Evolutionary conservation across 371 early-diverging fungal species (phyloP).

Genomic region (Circinella minor): DNA sequence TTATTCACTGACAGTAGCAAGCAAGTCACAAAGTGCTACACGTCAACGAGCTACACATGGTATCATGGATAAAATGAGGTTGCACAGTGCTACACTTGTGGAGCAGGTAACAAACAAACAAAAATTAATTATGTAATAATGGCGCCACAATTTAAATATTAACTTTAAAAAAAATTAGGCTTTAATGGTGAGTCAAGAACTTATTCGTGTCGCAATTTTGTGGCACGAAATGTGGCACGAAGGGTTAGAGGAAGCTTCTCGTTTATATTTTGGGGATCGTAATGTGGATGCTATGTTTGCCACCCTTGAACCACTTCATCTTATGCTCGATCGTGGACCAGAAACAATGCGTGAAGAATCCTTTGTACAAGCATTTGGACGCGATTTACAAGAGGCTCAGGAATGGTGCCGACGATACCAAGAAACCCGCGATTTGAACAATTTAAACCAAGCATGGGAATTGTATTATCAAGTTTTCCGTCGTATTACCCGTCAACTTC

Average conservation of each 20-base stretch:
- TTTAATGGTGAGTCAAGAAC: slow-evolving; percentile 93
- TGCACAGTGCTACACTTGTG: slow-evolving; percentile 83
- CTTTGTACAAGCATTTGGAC: slow-evolving; percentile 93
- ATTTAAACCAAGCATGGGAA: slow-evolving; percentile 96
- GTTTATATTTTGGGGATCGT: slow-evolving; percentile 85
- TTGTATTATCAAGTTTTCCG: slow-evolving; percentile 91
- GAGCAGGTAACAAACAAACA: slow-evolving; percentile 66
- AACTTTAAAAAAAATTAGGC: slow-evolving; percentile 54
- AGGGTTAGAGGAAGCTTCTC: slow-evolving; percentile 91
- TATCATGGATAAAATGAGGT: slow-evolving; percentile 93
- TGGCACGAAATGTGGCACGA: slow-evolving; percentile 99
- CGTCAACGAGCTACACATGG: slow-evolving; percentile 86
- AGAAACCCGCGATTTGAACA: slow-evolving; percentile 77
- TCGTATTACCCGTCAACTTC: slow-evolving; percentile 82
- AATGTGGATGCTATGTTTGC: slow-evolving; percentile 94
- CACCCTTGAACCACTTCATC: slow-evolving; percentile 87
- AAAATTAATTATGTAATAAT: too few relatives aligned
- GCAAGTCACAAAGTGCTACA: slow-evolving; percentile 84
- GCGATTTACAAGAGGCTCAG: slow-evolving; percentile 91
- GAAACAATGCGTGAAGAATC: slow-evolving; percentile 94
- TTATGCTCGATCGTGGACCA: slow-evolving; percentile 89
- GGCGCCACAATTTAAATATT: neutral
- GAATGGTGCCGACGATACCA: slow-evolving; percentile 89
- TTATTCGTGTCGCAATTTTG: slow-evolving; percentile 95
- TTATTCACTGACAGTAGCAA: slow-evolving; percentile 95